Evolutionary conservation across 208 protist genomes (phyloP), one percentile per base, ranked within the genome.

Genomic region (Wallacemonas sp.): DNA sequence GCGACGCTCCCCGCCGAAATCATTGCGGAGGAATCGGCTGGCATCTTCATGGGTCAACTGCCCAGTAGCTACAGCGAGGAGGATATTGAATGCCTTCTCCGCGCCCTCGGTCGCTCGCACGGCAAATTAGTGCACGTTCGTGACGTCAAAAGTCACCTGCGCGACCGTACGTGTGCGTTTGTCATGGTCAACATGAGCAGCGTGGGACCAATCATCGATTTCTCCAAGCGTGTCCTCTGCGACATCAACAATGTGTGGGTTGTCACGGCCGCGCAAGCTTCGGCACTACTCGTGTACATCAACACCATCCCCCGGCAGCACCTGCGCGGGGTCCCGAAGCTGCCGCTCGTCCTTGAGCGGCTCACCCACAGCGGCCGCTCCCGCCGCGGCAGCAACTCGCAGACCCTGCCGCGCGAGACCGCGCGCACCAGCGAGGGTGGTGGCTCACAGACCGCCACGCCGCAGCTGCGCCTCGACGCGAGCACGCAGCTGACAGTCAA

Each of bases 81-180:
- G 18, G 88, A 94, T 46, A 89, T 88, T 32, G 77, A 87, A 42
- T 81, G 77, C 1, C 72, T 94, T 4, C 73, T 94, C 22, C 78
- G 81, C 45, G 79, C 80, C 1, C 84, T 94, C 46, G 88, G 79
- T 31, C 70, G 70, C 26, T 75, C 86, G 52, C 59, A 72, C 26
- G 77, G 77, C 11, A 70, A 81, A 31, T 36, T 65, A 3, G 81
- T 94, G 49, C 77, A 90, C 54, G 81, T 91, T 14, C 77, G 82
- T 32, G 84, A 91, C 55, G 84, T 94, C 44, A 94, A 94, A 72
- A 83, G 77, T 49, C 88, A 94, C 72, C 81, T 82, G 61, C 77
- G 81, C n/a, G 84, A 89, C 49, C 84, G 82, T 12, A 91, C 88
- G 4, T 94, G 88, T 61, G 88, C 88, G n/a, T 94, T 94, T 71